Percentiles rank a stretch among this genome's conserved stretches.
These are phyloP conservation scores for Pleurotus citrinopileatus DNA, from an alignment of 768 basidiomycete genomes.

Conservation along the genomic window DNA sequence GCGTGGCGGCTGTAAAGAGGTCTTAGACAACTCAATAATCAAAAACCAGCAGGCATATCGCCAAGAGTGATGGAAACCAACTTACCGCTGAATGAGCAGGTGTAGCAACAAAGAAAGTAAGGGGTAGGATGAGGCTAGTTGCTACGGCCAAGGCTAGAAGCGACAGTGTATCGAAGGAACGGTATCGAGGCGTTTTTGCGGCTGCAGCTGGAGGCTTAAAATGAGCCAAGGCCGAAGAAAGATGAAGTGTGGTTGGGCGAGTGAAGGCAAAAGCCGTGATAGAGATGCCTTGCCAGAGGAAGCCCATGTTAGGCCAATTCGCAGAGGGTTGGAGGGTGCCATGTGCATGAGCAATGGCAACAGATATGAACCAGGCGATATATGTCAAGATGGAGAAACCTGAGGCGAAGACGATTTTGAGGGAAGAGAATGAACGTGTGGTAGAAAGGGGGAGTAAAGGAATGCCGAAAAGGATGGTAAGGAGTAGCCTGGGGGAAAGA, in stretches of 20 bases:
- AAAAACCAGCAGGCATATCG: slow-evolving; percentile 11
- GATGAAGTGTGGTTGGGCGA: slow-evolving; percentile 59
- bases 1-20: slow-evolving; percentile 13
- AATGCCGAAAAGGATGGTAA: slow-evolving; percentile 40
- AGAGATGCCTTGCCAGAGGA: slow-evolving; percentile 61
- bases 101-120: slow-evolving; percentile 50
- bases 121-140: slow-evolving; percentile 51
- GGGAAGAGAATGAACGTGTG: slow-evolving; percentile 52
- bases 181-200: slow-evolving; percentile 42
- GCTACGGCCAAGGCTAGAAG: slow-evolving; percentile 46
- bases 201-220: slow-evolving; percentile 33
- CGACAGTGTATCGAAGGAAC: slow-evolving; percentile 60
- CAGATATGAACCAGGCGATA: slow-evolving; percentile 55
- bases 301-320: slow-evolving; percentile 39
- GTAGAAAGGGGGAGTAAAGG: slow-evolving; percentile 49
- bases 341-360: slow-evolving; percentile 48
- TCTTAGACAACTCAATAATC: slow-evolving; percentile 11
- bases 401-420: slow-evolving; percentile 51
- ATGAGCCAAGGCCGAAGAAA: slow-evolving; percentile 60
- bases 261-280: slow-evolving; percentile 64
- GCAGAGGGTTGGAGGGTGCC: slow-evolving; percentile 36
- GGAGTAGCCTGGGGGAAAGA: slow-evolving; percentile 32
- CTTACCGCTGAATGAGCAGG: slow-evolving; percentile 37
- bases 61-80: slow-evolving; percentile 3
- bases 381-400: slow-evolving; percentile 60